Evolutionary conservation across 805 yeast genomes (phyloP), one percentile per base, ranked within the genome.

Genomic region (Sungouiozyma ichnusensis): DNA sequence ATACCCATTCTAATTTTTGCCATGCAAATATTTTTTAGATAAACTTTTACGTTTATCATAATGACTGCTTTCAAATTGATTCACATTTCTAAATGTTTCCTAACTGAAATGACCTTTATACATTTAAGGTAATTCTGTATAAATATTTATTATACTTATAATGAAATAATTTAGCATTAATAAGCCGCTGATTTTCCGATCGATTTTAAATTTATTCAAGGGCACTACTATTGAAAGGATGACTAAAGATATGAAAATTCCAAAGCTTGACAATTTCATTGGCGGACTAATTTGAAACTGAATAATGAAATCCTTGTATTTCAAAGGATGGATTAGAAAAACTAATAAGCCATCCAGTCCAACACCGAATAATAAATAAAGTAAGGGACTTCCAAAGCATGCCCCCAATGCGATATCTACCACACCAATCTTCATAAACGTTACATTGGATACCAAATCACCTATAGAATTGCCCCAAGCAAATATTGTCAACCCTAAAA

Each of bases 391-490:
- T 0, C 97, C 97, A 58, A 88, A 82, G 55, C 97, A 88, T 0
- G 97, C 96, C 20, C 92, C 84, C n/a, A 92, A 67, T 0, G 97
- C 97, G 83, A 90, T 83, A 37, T 82, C 71, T 0, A 95, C 85
- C 64, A 76, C 79, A 0, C 95, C 95, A 71, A 85, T 73, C 44
- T 67, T 67, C 0, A 95, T 87, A 19, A 90, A 75, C 0, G 94
- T 81, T 31, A 81, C 59, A 51, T 90, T 86, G 0, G 96, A 81
- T 1, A 88, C 78, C 37, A 88, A 65, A 55, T 90, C 98, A 4
- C 97, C 97, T 5, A 84, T 65, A 1, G 96, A 88, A 59, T 90
- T 92, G 3, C 98, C 97, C 44, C 90, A 64, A 0, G 97, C 95
- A 60, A 90, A 83, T 0, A 90, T 70, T 0, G 97, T 90, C 9